Conservation (phyloP, 2,329 filamentous ascomycete genomes). For the Aspergillus terreus region DNA sequence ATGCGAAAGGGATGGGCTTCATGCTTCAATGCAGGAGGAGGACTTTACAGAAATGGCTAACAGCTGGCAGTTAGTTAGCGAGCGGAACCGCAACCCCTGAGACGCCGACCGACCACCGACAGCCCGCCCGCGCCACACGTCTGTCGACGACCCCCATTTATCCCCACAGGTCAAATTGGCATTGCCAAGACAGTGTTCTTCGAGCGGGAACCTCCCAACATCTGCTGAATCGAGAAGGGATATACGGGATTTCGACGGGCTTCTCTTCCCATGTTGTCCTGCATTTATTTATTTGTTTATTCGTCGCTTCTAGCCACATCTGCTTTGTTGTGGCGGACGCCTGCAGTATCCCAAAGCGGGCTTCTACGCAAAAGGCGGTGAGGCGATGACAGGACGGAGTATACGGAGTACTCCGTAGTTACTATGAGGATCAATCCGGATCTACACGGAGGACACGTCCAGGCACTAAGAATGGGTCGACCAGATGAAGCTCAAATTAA, state of each 20-base stretch:
- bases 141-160: constrained; percentile 10
- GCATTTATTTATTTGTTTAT: not conserved
- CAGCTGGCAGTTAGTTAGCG: constrained; percentile 30
- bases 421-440: too few relatives aligned
- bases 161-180: constrained; percentile 17
- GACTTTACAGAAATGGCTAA: constrained; percentile 21
- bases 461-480: too few relatives aligned
- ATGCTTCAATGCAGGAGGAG: constrained; percentile 14
- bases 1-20: constrained; percentile 8
- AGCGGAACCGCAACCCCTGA: constrained; percentile 31
- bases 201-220: not conserved
- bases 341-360: too few relatives aligned
- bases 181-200: constrained; percentile 8
- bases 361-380: too few relatives aligned
- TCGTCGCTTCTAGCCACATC: too few relatives aligned
- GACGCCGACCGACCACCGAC: constrained; percentile 10
- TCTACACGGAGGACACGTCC: too few relatives aligned
- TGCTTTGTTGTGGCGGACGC: too few relatives aligned
- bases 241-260: not conserved
- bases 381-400: too few relatives aligned
- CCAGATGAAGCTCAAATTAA: not conserved
- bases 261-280: not conserved
- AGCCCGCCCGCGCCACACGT: constrained; percentile 22
- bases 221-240: too few relatives aligned
- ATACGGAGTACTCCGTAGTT: too few relatives aligned